Evolutionary conservation across 2,329 filamentous ascomycete genomes (phyloP).

Genomic region (Phialemoniopsis sp.): DNA sequence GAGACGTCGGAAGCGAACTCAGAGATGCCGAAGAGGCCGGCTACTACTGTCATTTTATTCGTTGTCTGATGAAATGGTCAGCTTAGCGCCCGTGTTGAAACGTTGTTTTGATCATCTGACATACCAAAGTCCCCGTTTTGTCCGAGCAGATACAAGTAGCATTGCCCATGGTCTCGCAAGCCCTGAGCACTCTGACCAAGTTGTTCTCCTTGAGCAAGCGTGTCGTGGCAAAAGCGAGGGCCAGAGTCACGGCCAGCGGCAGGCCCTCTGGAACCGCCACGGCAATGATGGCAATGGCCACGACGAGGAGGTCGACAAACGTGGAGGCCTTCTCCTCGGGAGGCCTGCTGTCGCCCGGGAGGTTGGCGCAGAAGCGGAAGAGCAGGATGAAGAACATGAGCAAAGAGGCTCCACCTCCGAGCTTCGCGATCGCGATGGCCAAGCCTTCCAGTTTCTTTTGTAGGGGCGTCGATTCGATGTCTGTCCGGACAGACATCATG

Average conservation of each 20-base stretch:
- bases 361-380: slow-evolving; percentile 67
- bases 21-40: slow-evolving; percentile 50
- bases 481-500: slow-evolving; percentile 49
- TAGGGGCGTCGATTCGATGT: slow-evolving; percentile 47
- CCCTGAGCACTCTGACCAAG: slow-evolving; percentile 61
- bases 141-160: slow-evolving; percentile 58
- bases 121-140: slow-evolving; percentile 57
- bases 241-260: slow-evolving; percentile 63
- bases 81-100: no score
- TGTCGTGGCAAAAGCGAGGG: slow-evolving; percentile 63
- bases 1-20: slow-evolving; percentile 8
- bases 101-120: no score
- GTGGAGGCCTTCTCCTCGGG: slow-evolving; percentile 42
- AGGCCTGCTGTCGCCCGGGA: slow-evolving; percentile 44
- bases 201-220: slow-evolving; percentile 68
- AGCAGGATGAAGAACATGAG: slow-evolving; percentile 73
- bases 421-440: slow-evolving; percentile 37
- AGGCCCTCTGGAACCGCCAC: slow-evolving; percentile 65
- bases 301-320: slow-evolving; percentile 60
- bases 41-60: slow-evolving; percentile 66
- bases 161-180: slow-evolving; percentile 69
- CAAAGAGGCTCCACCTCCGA: slow-evolving; percentile 62
- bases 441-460: slow-evolving; percentile 47
- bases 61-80: no score
- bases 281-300: slow-evolving; percentile 61